Conservation (phyloP, 1,284 basidiomycete genomes). For the Rhodotorula sp. region DNA sequence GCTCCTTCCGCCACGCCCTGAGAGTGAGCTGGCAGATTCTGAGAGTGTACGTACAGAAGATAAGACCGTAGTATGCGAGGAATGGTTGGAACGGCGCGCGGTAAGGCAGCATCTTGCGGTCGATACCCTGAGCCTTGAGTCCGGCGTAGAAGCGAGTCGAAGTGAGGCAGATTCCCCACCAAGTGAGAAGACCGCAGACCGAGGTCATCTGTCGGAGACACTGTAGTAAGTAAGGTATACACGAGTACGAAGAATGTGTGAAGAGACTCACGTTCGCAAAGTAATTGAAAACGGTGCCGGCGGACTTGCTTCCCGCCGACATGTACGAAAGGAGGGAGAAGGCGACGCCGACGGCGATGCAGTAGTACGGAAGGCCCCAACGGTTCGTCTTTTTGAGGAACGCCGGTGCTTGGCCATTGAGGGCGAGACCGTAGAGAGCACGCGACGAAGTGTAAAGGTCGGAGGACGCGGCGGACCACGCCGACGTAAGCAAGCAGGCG, state of each 20-base stretch:
- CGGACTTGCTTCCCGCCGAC: conserved; percentile 20
- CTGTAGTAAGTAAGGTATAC: neutral
- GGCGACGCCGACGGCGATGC: conserved; percentile 64
- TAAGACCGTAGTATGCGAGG: conserved; percentile 36
- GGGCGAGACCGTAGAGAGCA: conserved; percentile 56
- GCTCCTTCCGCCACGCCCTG: too few relatives aligned
- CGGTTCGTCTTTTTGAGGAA: conserved; percentile 65
- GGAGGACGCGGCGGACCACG: conserved; percentile 58
- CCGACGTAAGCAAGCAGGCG: conserved; percentile 54
- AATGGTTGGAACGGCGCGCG: conserved; percentile 46
- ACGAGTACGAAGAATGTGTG: neutral
- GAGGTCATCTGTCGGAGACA: neutral
- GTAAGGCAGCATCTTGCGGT: conserved; percentile 59
- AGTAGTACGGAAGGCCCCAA: conserved; percentile 71
- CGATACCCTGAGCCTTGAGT: conserved; percentile 59
- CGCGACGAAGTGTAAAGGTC: conserved; percentile 59
- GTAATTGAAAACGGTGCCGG: conserved; percentile 34
- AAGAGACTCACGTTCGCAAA: conserved; percentile 23
- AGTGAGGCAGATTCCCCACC: conserved; percentile 59
- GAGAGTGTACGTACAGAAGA: conserved; percentile 5
- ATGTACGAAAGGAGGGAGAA: conserved; percentile 75
- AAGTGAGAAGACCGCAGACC: conserved; percentile 56
- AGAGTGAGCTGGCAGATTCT: neutral
- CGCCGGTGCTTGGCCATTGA: conserved; percentile 53
- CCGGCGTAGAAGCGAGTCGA: conserved; percentile 71